Base-by-base conservation (phyloP, 805 yeast genomes). In the Kurtzmaniella fragi region DNA sequence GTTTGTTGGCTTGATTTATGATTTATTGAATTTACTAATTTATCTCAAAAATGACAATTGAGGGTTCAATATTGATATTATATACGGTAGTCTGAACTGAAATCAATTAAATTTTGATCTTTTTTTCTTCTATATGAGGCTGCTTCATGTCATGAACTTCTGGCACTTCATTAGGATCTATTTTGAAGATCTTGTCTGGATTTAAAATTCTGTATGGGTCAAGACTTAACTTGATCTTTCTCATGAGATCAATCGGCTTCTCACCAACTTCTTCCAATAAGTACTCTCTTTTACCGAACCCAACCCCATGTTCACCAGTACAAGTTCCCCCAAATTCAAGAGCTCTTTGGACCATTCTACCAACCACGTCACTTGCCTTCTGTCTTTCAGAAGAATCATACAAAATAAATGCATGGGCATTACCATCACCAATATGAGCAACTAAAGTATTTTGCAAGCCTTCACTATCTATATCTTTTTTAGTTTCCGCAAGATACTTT, bases 361-460 rank as follows among this genome's bases (percentile, higher is more conserved):
- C 49, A 3, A 56, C 62, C 11, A 57, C 54, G n/a, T 38, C 42
- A 26, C 49, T 52, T 2, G 78, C 81, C 16, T 56, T 57, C 1
- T 62, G 59, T 14, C 64, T 49, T 46, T 78, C 74, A 15, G 73
- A 72, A 0, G 77, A 76, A 34, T 69, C 71, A 57, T 79, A 82
- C 5, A 82, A 62, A 17, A 84, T 70, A 43, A 82, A 67, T 28
- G 84, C 76, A 52, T 85, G 95, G 58, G 84, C 77, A 57, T 85
- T 85, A 28, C 93, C 93, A 56, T 85, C 95, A 25, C 93, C 93
- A 32, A 84, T 86, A 58, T 85, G 95, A 5, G 91, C 91, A 32
- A 84, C 76, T 25, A 81, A 75, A 1, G 86, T 77, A 35, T 78
- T 75, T 28, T 68, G 52, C 31, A 80, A 57, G 0, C 78, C 78